Evolutionary conservation across 2,329 filamentous ascomycete species (phyloP), one percentile per base, ranked within the genome.

Genomic region (Aspergillus sp.): DNA sequence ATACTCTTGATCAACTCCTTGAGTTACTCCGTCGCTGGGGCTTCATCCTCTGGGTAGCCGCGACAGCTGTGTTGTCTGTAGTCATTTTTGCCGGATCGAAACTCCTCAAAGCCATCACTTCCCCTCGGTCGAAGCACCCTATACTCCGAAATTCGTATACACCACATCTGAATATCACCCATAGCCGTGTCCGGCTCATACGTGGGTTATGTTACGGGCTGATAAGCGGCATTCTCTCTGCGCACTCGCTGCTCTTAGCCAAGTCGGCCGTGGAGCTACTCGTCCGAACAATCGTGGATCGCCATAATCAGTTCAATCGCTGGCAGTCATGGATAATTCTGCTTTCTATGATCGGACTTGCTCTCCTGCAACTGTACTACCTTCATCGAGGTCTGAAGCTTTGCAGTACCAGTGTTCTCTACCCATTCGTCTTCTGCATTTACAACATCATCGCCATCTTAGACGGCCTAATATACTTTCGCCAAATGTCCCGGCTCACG

Each of bases 271-370:
- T 99, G 53, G 95, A 99, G 78, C 82, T 99, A 39, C 82, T 99
- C 51, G 91, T 99, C 56, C 83, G 87, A 66, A 98, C 95, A 3
- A 84, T 96, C 42, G 81, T 93, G 45, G 92, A 96, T 71, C 85
- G 89, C 60, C 84, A 88, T 65, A 99, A 99, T 71, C 91, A 99
- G 76, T 99, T 99, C 75, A 88, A 92, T 59, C 88, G 90, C 64
- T 98, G 93, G 89, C 89, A 97, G 74, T 93, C 93, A 1, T 99
- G 93, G 93, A 83, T 89, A 62, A 93, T 98, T 55, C 83, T 99
- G 2, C 75, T 96, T 20, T 88, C 86, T 6, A 87, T 99, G 52
- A 81, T 97, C 58, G 81, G 83, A 3, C 82, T 98, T 59, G 93
- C 95, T 4, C 83, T 99, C 44, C 89, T 87, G 44, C 95, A 99